Base-by-base conservation (phyloP, 441 rosid species). In the Melastoma candidum region DNA sequence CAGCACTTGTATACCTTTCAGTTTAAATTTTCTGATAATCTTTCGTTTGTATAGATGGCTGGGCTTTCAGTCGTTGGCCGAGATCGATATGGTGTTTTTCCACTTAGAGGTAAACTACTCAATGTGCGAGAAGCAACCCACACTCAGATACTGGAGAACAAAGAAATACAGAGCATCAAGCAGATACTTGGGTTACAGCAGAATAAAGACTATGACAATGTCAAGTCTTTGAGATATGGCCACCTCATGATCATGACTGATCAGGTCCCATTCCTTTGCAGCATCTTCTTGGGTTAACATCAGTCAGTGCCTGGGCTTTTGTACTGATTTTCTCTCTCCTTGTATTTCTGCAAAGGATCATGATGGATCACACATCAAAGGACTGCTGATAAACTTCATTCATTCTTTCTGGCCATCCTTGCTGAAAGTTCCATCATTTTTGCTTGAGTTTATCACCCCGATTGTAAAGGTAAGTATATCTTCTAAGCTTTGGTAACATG, bases 201-300 rank as follows among this genome's bases (percentile, higher is more conserved):
- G 60, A 65, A 79, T 59, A 76, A 80, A 69, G 73, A 72, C 55
- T 93, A 93, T 50, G 71, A 65, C 14, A 74, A 54, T 69, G 77
- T 83, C 58, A 93, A 81, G 71, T 59, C 95, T 11, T 63, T 93
- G 75, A 81, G 98, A 93, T 93, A 93, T 69, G 98, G 98, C 58
- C 90, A 80, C 69, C 54, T 93, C 81, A 93, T 93, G 98, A 93
- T 93, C 58, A 93, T 93, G 98, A 89, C 97, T 3, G 98, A 93
- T 67, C 98, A 89, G 88, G 98, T 84, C 48, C 56, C 26, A n/a
- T 4, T 43, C 25, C 58, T 32, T 8, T 32, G 0, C 5, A 32
- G 41, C 41, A 32, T 32, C 41, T 32, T 32, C 5, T 32, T 32
- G 41, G 1, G 41, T 32, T 32, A 4, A 2, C 8, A 8, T 32